These are phyloP conservation scores for Asterionellopsis glacialis DNA, from an alignment of 108 stramenopile species.

Conservation along the genomic window DNA sequence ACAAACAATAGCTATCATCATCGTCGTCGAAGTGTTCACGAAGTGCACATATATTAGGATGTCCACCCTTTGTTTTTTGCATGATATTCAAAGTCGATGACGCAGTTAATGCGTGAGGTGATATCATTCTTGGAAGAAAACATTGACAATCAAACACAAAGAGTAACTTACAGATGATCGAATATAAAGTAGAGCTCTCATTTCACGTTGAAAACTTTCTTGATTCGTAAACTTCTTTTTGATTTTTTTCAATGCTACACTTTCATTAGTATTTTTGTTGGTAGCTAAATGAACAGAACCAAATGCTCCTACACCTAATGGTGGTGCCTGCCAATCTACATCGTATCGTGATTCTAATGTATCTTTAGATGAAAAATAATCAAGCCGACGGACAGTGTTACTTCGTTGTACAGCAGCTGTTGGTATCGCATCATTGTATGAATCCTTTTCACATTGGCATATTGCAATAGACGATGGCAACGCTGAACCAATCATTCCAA, in stretches of 20 bases:
- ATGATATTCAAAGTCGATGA: too few species aligned
- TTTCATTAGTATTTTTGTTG: slow-evolving; percentile 37
- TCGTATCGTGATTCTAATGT: not conserved
- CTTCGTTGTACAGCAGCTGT: too few species aligned
- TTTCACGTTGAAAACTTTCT: slow-evolving; percentile 60
- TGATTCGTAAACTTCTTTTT: slow-evolving; percentile 57
- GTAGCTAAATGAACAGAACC: slow-evolving; percentile 61
- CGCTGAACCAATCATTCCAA: too few species aligned
- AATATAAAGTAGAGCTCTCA: slow-evolving; percentile 62
- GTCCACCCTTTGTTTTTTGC: slow-evolving; percentile 67
- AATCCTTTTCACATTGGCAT: too few species aligned
- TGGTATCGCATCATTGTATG: too few species aligned
- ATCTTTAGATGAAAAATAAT: too few species aligned
- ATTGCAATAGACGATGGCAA: too few species aligned
- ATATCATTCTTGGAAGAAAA: too few species aligned
- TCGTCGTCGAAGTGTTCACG: slow-evolving; percentile 77
- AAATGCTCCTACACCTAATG: slow-evolving; percentile 48
- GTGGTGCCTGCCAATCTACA: slow-evolving; percentile 3
- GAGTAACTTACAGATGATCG: not conserved
- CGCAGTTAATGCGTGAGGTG: too few species aligned
- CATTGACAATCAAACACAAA: too few species aligned
- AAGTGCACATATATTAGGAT: slow-evolving; percentile 79
- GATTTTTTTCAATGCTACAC: slow-evolving; percentile 70
- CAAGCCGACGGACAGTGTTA: too few species aligned
- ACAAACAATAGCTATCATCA: slow-evolving; percentile 57